Percentiles rank a stretch among this genome's conserved stretches.
Evolutionary conservation across 1,284 basidiomycete genomes (phyloP).

Genomic region (Bjerkandera adusta): DNA sequence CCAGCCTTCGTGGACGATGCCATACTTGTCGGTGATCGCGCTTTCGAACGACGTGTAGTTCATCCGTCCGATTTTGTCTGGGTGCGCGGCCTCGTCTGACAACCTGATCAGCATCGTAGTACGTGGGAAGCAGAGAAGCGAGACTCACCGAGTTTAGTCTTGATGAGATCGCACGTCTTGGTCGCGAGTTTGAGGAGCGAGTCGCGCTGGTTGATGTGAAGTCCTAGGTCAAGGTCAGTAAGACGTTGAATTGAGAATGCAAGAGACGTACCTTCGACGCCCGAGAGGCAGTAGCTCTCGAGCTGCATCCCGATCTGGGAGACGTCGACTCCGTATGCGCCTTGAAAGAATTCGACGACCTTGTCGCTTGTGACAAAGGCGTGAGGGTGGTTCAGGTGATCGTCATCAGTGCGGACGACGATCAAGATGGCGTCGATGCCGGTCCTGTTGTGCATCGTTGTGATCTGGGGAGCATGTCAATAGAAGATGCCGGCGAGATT

Average conservation of each 20-base stretch:
- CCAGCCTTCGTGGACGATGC: conserved; percentile 20
- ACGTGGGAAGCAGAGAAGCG: not conserved
- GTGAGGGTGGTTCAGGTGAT: no score
- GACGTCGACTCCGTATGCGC: no score
- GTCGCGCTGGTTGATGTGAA: not conserved
- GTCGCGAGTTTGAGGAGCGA: conserved; percentile 8
- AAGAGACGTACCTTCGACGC: conserved; percentile 4
- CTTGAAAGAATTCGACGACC: conserved; percentile 13
- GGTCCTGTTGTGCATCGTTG: not conserved
- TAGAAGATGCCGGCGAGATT: not conserved
- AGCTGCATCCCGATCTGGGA: not conserved
- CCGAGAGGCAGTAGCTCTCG: conserved; percentile 6
- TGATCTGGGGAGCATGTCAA: not conserved
- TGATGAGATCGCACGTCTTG: conserved; percentile 10
- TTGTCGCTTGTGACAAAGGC: no score
- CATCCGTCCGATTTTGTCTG: conserved; percentile 7
- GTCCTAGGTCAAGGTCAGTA: not conserved
- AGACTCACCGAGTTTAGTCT: conserved; percentile 16
- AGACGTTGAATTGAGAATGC: not conserved
- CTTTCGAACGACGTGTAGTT: conserved; percentile 18
- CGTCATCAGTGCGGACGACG: not conserved
- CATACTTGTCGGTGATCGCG: conserved; percentile 17
- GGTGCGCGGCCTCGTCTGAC: conserved; percentile 5
- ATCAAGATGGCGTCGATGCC: not conserved
- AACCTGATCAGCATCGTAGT: not conserved